phyloP scores from a whole-genome alignment of 768 basidiomycete species.

The Hydnomerulius pinastri region DNA sequence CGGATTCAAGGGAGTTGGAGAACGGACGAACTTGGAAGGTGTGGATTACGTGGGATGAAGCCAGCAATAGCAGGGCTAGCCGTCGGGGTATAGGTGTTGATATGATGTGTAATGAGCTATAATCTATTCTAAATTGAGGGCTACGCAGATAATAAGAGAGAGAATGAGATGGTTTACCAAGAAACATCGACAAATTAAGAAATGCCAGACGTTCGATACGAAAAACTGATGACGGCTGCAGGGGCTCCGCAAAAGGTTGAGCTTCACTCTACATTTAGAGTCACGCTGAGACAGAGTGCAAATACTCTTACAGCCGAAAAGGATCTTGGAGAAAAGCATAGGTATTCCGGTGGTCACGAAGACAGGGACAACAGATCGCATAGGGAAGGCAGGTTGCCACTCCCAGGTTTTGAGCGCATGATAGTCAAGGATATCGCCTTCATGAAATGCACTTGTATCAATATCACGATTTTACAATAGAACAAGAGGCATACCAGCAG shows the following conservation, averaged over 20 bases:
- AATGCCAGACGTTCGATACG: slow-evolving; percentile 31
- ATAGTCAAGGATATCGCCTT: slow-evolving; percentile 31
- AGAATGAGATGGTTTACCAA: slow-evolving; percentile 28
- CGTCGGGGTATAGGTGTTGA: slow-evolving; percentile 17
- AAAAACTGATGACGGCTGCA: slow-evolving; percentile 26
- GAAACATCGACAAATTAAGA: slow-evolving; percentile 31
- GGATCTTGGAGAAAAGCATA: slow-evolving; percentile 16
- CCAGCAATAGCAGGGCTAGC: slow-evolving; percentile 30
- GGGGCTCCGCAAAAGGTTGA: neutral
- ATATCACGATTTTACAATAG: slow-evolving; percentile 3
- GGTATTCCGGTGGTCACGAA: slow-evolving; percentile 37
- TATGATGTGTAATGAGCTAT: slow-evolving; percentile 23
- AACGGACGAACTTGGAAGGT: slow-evolving; percentile 43
- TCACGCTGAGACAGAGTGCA: neutral
- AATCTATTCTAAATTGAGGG: slow-evolving; percentile 24
- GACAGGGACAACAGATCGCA: slow-evolving; percentile 36
- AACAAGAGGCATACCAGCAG: slow-evolving; percentile 33
- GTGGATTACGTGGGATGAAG: slow-evolving; percentile 37
- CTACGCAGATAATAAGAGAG: neutral
- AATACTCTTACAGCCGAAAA: slow-evolving; percentile 26
- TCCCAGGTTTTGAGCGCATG: slow-evolving; percentile 38
- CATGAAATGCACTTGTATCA: slow-evolving; percentile 3
- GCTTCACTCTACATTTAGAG: slow-evolving; percentile 17
- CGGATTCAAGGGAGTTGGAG: slow-evolving; percentile 39
- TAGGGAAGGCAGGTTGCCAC: slow-evolving; percentile 36